phyloP scores from a whole-genome alignment of 2,329 filamentous ascomycete species.

The Talaromyces sp. region DNA sequence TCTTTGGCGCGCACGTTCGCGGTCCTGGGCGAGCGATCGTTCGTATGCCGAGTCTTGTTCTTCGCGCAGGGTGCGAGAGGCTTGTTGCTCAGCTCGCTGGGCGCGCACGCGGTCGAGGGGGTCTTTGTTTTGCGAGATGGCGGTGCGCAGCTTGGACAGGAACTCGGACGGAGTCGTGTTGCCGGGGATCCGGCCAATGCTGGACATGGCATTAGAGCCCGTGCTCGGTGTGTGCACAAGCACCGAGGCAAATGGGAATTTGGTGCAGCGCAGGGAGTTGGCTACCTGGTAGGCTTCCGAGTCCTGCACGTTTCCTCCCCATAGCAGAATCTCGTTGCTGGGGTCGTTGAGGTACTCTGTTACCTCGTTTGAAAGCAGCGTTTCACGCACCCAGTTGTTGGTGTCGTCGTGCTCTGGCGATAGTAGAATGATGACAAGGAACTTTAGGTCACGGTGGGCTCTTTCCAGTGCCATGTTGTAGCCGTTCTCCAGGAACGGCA shows the following conservation, averaged over 20 bases:
- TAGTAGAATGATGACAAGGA: slow-evolving; percentile 79
- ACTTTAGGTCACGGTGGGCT: slow-evolving; percentile 87
- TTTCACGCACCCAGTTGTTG: slow-evolving; percentile 71
- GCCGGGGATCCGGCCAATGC: slow-evolving; percentile 73
- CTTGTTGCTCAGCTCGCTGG: slow-evolving; percentile 72
- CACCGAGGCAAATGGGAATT: slow-evolving; percentile 83
- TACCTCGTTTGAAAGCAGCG: slow-evolving; percentile 70
- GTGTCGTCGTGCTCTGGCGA: slow-evolving; percentile 96
- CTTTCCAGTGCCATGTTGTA: slow-evolving; percentile 88
- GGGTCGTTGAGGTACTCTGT: slow-evolving; percentile 68
- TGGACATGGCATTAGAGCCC: slow-evolving; percentile 82
- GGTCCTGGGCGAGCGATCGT: slow-evolving; percentile 78
- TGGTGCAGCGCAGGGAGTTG: slow-evolving; percentile 79
- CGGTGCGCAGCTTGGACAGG: slow-evolving; percentile 65
- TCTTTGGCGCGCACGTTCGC: slow-evolving; percentile 72
- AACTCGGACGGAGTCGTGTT: slow-evolving; percentile 66
- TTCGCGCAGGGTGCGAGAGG: slow-evolving; percentile 71
- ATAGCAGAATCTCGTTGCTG: slow-evolving; percentile 74
- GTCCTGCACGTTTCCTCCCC: slow-evolving; percentile 90
- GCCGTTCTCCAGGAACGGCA: slow-evolving; percentile 81
- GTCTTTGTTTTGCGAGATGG: slow-evolving; percentile 69
- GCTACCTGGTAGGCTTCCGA: slow-evolving; percentile 92
- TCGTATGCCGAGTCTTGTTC: slow-evolving; percentile 94
- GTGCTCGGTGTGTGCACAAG: slow-evolving; percentile 84
- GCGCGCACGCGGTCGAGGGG: slow-evolving; percentile 70